A percentile compares a stretch with the other conserved stretches of the same genome.
Conservation (phyloP, 108 stramenopile genomes). For the Ochromonas danica region DNA sequence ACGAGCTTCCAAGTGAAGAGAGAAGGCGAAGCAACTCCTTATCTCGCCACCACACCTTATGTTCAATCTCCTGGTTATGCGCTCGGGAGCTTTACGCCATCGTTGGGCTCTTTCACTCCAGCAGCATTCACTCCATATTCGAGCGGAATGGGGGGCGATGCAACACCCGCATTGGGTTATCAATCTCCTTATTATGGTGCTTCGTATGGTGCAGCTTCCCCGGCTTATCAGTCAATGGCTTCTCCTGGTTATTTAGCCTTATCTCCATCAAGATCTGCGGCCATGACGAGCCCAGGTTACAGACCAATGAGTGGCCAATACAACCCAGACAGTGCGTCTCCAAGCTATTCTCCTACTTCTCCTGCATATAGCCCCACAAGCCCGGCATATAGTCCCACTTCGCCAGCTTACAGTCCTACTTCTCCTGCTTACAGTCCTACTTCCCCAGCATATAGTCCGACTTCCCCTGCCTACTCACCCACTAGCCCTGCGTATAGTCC, state of each 20-base stretch:
- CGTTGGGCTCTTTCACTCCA: conserved; percentile 15
- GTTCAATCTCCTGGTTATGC: conserved; percentile 46
- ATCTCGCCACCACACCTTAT: conserved; percentile 65
- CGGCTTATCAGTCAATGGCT: neutral
- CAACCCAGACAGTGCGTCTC: too few relatives aligned
- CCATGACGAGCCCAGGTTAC: too few relatives aligned
- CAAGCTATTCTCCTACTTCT: conserved; percentile 29
- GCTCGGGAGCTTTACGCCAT: neutral
- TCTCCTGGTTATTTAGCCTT: too few relatives aligned
- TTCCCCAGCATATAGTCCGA: conserved; percentile 31
- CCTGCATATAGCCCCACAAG: conserved; percentile 34
- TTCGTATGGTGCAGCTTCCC: neutral
- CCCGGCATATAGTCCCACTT: neutral
- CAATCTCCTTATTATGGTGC: neutral
- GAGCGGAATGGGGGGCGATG: neutral
- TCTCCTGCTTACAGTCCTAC: conserved; percentile 12
- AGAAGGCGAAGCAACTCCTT: conserved; percentile 59
- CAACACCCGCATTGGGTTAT: neutral
- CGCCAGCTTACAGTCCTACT: conserved; percentile 30
- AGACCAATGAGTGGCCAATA: too few relatives aligned
- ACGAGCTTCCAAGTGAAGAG: conserved; percentile 60
- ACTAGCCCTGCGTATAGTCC: conserved; percentile 23
- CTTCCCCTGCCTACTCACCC: conserved; percentile 36
- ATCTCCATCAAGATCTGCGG: too few relatives aligned
- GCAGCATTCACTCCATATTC: neutral